Conservation (phyloP, 2,329 filamentous ascomycete species). For the Fusarium penzigii region DNA sequence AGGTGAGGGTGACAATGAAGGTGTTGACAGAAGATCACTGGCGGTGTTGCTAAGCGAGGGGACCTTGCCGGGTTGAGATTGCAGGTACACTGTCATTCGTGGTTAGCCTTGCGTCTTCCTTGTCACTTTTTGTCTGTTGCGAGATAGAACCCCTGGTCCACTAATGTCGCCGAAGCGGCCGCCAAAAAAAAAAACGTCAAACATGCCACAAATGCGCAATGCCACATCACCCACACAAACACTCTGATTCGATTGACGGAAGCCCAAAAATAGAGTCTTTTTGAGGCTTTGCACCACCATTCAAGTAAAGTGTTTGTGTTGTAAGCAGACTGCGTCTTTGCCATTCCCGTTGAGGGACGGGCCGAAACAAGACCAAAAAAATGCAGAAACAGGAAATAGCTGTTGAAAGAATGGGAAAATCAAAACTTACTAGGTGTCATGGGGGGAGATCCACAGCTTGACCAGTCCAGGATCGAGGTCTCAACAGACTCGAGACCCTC, state of each 20-base stretch:
- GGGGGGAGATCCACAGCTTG: constrained; percentile 75
- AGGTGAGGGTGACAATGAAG: constrained; percentile 84
- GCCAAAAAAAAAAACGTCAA: constrained; percentile 15
- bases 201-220: constrained; percentile 12
- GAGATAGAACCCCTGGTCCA: neutral
- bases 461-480: constrained; percentile 76
- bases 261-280: constrained; percentile 1
- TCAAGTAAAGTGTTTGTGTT: neutral
- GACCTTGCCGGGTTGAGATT: constrained; percentile 48
- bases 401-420: neutral
- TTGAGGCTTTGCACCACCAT: neutral
- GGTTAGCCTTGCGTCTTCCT: constrained; percentile 37
- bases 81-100: constrained; percentile 48
- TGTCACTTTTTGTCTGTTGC: constrained; percentile 9
- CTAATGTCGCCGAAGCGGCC: constrained; percentile 19
- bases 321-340: neutral
- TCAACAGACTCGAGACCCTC: constrained; percentile 72
- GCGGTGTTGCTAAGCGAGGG: constrained; percentile 64
- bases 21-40: constrained; percentile 73
- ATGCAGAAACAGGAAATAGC: too few relatives aligned
- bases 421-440: constrained; percentile 84
- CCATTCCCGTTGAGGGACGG: too few relatives aligned
- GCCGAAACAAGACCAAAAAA: too few relatives aligned
- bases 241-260: neutral
- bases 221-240: neutral